Evolutionary conservation across 2,329 filamentous ascomycete genomes (phyloP).

Genomic region (Acephala macrosclerotiorum): DNA sequence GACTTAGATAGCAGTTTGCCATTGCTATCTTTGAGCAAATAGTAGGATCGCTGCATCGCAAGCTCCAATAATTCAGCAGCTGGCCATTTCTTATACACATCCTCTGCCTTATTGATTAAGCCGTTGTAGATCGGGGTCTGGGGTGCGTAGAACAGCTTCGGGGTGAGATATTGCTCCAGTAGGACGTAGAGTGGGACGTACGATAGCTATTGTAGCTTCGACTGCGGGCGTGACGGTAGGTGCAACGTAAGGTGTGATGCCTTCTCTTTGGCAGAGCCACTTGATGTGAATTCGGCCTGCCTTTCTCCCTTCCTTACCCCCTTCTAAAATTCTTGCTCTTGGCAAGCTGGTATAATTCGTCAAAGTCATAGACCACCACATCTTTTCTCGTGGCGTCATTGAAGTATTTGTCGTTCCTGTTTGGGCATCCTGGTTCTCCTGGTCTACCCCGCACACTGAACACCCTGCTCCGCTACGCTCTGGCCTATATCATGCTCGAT

Average conservation of each 20-base stretch:
- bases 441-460: background rate
- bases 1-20: conserved; percentile 26
- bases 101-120: conserved; percentile 19
- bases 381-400: conserved; percentile 28
- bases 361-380: conserved; percentile 31
- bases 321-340: conserved; percentile 19
- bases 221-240: conserved; percentile 11
- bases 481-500: background rate
- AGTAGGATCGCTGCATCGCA: conserved; percentile 29
- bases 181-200: background rate
- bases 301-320: conserved; percentile 23
- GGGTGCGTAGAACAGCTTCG: conserved; percentile 26
- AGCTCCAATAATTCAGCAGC: conserved; percentile 17
- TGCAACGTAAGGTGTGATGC: conserved; percentile 25
- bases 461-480: background rate
- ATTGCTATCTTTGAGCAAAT: conserved; percentile 27
- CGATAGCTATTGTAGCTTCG: conserved; percentile 12
- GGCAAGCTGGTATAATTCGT: conserved; percentile 27
- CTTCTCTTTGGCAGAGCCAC: conserved; percentile 29
- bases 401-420: conserved; percentile 1
- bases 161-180: conserved; percentile 28
- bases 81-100: conserved; percentile 15
- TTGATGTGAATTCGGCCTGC: conserved; percentile 26
- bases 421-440: conserved; percentile 9
- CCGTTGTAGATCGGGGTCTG: conserved; percentile 22